Evolutionary conservation across 495 filamentous ascomycete species (phyloP).

Genomic region (Aspergillus heteromorphus): DNA sequence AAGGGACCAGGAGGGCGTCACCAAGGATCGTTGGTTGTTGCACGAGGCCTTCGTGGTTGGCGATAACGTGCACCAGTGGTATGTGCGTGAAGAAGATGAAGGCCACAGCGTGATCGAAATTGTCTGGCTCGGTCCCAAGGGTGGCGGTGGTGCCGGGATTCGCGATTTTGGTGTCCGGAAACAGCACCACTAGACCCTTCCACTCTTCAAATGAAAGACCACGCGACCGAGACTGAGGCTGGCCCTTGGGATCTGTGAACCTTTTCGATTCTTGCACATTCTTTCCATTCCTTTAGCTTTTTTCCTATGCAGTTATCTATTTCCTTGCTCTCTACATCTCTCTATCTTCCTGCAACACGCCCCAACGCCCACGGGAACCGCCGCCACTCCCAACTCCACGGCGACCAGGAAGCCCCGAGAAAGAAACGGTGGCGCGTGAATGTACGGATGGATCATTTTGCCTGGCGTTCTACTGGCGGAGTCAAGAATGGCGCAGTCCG

Average conservation of each 20-base stretch:
- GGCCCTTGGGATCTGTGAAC: conserved; percentile 22
- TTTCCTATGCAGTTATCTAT: conserved; percentile 13
- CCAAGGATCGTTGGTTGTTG: conserved; percentile 43
- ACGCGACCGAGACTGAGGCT: conserved; percentile 19
- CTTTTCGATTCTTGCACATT: conserved; percentile 37
- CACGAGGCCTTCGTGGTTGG: conserved; percentile 39
- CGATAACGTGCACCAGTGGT: conserved; percentile 45
- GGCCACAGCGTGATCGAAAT: conserved; percentile 46
- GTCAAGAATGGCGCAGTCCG: conserved; percentile 19
- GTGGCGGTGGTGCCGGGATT: conserved; percentile 37
- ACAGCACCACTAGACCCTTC: conserved; percentile 7
- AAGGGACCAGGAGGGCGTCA: conserved; percentile 36
- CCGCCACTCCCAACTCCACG: background rate
- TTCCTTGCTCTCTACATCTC: conserved; percentile 12
- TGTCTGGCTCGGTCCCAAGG: conserved; percentile 46
- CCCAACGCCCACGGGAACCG: conserved; percentile 8
- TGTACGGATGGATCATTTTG: conserved; percentile 18
- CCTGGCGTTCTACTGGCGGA: conserved; percentile 25
- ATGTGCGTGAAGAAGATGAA: conserved; percentile 41
- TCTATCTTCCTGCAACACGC: conserved; percentile 10
- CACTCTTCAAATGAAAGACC: conserved; percentile 9
- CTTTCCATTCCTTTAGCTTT: conserved; percentile 14
- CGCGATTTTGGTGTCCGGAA: conserved; percentile 21
- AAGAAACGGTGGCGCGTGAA: conserved; percentile 6
- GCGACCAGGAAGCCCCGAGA: conserved; percentile 2